Evolutionary conservation across 306 rosid genomes (phyloP), one percentile per base, ranked within the genome.

Genomic region (Heteromeles arbutifolia): DNA sequence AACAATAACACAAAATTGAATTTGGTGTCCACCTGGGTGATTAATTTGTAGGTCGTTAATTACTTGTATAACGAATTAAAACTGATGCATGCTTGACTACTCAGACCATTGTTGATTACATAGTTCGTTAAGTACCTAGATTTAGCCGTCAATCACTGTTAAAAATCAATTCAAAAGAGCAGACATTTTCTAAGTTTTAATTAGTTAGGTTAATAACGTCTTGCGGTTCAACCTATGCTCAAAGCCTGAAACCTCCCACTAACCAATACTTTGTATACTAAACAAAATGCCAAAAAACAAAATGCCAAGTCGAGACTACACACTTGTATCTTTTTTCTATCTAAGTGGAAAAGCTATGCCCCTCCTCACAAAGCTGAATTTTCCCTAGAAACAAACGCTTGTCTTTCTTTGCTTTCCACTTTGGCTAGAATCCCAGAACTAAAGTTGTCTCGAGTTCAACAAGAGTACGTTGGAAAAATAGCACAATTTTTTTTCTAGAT

Each of bases 131-230:
- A 52, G 8, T 5, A 14, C 65, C 26, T 61, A 25, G 65, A 61
- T 24, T 61, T 11, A 25, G 18, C 65, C 21, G 65, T 21, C 65
- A 26, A 25, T 4, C 31, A 61, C 4, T 25, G 13, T 12, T 61
- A 61, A 61, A 2, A 61, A 24, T 61, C 5, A 61, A 63, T 14
- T 56, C 2, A 61, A 63, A 28, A 54, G 8, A 34, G 7, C 50
- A 54, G 32, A 21, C 26, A 48, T 72, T 41, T 39, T 41, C 44
- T 41, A 41, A 41, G 12, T 41, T 56, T 32, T 57, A 72, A 72
- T 37, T 72, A 57, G 76, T 56, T 72, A 56, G 76, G 76, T 72
- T n/a, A 37, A 37, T 57, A 72, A 56, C 24, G 39, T 72, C 67
- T 56, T n/a, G 76, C 19, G 24, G 32, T 29, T 72, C 28, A 54